phyloP scores from a whole-genome alignment of 805 yeast genomes.

The Saccharomycopsis fermentans region DNA sequence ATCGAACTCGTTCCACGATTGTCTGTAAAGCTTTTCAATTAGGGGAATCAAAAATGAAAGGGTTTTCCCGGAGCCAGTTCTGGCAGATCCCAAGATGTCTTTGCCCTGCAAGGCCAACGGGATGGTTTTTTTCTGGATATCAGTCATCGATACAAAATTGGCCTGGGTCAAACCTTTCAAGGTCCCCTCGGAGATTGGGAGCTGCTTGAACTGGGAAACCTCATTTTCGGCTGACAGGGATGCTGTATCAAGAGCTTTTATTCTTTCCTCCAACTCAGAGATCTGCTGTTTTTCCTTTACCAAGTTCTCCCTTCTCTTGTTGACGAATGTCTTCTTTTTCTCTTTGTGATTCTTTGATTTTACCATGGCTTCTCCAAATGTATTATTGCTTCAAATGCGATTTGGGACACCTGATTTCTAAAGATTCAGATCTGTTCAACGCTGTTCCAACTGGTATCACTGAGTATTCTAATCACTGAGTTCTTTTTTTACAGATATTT shows the following conservation, averaged over 20 bases:
- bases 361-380: background rate
- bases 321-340: slow-evolving; percentile 2
- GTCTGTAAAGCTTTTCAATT: slow-evolving; percentile 55
- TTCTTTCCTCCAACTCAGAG: background rate
- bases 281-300: slow-evolving; percentile 8
- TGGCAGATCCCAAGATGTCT: slow-evolving; percentile 81
- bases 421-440: too few relatives aligned
- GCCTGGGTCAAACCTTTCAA: slow-evolving; percentile 65
- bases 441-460: too few relatives aligned
- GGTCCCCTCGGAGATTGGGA: slow-evolving; percentile 64
- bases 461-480: too few relatives aligned
- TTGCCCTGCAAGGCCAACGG: slow-evolving; percentile 65
- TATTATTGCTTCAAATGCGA: too few relatives aligned
- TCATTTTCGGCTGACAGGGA: background rate
- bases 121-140: slow-evolving; percentile 73
- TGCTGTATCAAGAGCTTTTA: background rate
- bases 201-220: slow-evolving; percentile 47
- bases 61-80: slow-evolving; percentile 81
- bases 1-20: slow-evolving; percentile 71
- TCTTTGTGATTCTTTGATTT: slow-evolving; percentile 2
- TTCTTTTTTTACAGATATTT: too few relatives aligned
- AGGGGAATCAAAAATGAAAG: slow-evolving; percentile 78
- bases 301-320: slow-evolving; percentile 8
- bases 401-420: too few relatives aligned
- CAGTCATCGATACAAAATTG: slow-evolving; percentile 74